phyloP scores from a whole-genome alignment of 2,329 filamentous ascomycete genomes.

The Alternaria metachromatica region DNA sequence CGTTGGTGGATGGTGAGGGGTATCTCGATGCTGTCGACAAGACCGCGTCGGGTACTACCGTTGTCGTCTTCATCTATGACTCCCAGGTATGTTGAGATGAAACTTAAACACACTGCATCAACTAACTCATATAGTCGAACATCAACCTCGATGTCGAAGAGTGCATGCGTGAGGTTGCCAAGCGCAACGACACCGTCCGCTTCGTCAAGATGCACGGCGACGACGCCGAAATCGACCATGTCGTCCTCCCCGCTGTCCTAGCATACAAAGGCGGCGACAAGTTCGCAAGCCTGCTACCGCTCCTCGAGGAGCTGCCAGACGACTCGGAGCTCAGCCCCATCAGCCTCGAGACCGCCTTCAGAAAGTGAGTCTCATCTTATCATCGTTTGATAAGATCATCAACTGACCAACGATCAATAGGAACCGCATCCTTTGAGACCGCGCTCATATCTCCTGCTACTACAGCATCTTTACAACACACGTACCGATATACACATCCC shows the following conservation, averaged over 20 bases:
- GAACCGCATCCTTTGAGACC: conserved; percentile 36
- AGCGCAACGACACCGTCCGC: conserved; percentile 71
- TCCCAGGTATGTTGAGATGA: background rate
- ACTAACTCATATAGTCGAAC: conserved; percentile 64
- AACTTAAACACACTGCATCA: background rate
- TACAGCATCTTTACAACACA: background rate
- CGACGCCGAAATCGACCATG: conserved; percentile 92
- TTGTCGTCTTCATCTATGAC: conserved; percentile 85
- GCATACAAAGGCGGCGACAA: conserved; percentile 91
- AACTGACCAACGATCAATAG: conserved; percentile 29
- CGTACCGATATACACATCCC: background rate
- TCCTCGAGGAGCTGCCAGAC: conserved; percentile 82
- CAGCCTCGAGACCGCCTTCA: conserved; percentile 64
- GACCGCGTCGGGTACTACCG: conserved; percentile 77
- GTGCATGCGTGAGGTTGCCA: conserved; percentile 78
- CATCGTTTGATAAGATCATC: too few species aligned
- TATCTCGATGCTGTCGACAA: conserved; percentile 98
- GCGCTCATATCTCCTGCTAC: background rate
- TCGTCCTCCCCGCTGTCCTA: conserved; percentile 84
- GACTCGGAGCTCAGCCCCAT: conserved; percentile 59
- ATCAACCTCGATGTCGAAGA: conserved; percentile 81
- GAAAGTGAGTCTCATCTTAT: conserved; percentile 46
- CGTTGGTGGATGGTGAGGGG: conserved; percentile 85
- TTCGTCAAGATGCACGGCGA: conserved; percentile 92
- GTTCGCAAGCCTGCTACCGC: conserved; percentile 85